Evolutionary conservation across 2,329 filamentous ascomycete species (phyloP).

Genomic region (Dryadomyces sulphureus): DNA sequence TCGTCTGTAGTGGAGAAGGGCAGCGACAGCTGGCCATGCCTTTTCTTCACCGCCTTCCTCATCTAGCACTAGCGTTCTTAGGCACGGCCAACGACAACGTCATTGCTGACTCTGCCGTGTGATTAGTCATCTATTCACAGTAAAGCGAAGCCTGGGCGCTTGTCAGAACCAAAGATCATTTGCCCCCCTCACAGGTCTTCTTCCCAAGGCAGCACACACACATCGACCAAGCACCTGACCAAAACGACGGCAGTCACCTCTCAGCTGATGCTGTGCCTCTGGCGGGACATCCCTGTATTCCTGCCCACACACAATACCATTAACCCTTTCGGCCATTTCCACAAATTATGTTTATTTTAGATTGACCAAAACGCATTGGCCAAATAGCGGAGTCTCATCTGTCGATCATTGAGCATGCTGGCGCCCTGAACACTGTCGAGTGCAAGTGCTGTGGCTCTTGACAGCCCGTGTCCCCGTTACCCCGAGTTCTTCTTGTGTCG

Average conservation of each 20-base stretch:
- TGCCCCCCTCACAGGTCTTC: background rate
- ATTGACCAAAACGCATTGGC: background rate
- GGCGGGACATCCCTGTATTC: no score
- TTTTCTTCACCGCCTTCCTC: constrained; percentile 8
- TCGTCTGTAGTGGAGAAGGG: background rate
- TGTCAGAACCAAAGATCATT: constrained; percentile 4
- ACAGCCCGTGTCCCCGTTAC: background rate
- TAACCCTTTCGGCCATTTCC: no score
- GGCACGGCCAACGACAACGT: constrained; percentile 2
- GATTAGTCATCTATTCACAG: no score
- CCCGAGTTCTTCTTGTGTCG: background rate
- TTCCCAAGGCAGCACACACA: constrained; percentile 6
- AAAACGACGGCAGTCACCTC: background rate
- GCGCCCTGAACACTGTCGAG: background rate
- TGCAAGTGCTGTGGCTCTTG: background rate
- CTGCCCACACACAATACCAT: no score
- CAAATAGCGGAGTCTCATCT: no score
- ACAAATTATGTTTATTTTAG: background rate
- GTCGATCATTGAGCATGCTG: constrained; percentile 3
- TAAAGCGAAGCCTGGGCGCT: no score
- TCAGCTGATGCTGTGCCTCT: background rate
- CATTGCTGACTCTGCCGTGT: background rate
- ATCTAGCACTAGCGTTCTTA: background rate
- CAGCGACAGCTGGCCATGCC: background rate
- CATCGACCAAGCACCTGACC: constrained; percentile 4